Evolutionary conservation across 345 rosid species (phyloP).

Genomic region (Fremontodendron californicum): DNA sequence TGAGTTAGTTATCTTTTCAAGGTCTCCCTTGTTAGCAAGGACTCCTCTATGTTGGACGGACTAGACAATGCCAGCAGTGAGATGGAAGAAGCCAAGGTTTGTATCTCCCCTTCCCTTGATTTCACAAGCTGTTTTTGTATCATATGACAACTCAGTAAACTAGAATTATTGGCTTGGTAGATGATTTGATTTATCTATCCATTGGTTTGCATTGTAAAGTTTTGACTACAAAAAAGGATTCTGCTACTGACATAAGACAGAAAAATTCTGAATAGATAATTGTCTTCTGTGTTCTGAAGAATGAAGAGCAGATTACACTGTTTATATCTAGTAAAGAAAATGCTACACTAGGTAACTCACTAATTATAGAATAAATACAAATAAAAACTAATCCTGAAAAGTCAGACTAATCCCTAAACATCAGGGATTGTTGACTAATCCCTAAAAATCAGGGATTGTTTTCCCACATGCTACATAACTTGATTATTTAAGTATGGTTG

Average conservation of each 20-base stretch:
- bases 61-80: constrained; percentile 90
- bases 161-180: not conserved
- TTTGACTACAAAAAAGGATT: not conserved
- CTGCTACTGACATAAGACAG: too few species aligned
- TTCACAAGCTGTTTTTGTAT: constrained; percentile 10
- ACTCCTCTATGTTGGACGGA: constrained; percentile 99
- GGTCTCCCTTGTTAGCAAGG: constrained; percentile 99
- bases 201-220: constrained; percentile 2
- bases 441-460: too few species aligned
- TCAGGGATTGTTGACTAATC: too few species aligned
- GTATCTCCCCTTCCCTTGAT: constrained; percentile 20
- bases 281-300: too few species aligned
- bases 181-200: not conserved
- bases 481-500: not conserved
- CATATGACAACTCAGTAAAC: not conserved
- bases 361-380: too few species aligned
- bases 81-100: constrained; percentile 97
- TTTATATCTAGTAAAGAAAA: too few species aligned
- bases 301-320: too few species aligned
- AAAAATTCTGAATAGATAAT: too few species aligned
- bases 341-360: too few species aligned
- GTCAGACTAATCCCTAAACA: too few species aligned
- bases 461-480: not conserved
- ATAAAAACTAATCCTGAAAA: too few species aligned
- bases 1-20: constrained; percentile 29